Conservation (phyloP, 139 green algal species). For the Mesotaenium endlicherianum region DNA sequence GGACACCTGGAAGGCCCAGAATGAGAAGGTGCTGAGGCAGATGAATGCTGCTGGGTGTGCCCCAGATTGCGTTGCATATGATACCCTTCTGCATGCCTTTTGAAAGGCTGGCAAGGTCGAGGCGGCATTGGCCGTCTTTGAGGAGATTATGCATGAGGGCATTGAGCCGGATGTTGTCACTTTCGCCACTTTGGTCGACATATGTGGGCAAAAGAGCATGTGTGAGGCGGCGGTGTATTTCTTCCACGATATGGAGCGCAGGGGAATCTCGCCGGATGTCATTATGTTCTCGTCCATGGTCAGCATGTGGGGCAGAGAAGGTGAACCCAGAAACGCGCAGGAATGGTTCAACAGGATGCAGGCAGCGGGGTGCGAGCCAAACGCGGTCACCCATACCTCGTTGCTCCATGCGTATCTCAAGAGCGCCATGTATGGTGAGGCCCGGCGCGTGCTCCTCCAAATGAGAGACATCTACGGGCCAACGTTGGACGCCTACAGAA, state of each 20-base stretch:
- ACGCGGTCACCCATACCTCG: background rate
- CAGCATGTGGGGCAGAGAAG: constrained; percentile 22
- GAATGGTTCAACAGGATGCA: constrained; percentile 21
- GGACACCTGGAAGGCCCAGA: background rate
- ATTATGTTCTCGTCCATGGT: constrained; percentile 27
- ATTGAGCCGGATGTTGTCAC: constrained; percentile 14
- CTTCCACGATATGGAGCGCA: constrained; percentile 33
- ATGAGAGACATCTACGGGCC: too few relatives aligned
- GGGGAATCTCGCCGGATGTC: too few relatives aligned
- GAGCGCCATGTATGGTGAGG: background rate
- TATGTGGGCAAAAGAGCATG: background rate
- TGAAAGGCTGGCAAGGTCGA: background rate
- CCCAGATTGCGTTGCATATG: background rate
- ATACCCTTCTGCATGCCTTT: background rate
- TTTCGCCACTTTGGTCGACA: constrained; percentile 3
- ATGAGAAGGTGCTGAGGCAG: background rate
- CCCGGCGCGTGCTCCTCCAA: constrained; percentile 1
- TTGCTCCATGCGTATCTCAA: constrained; percentile 11
- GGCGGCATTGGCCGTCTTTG: background rate
- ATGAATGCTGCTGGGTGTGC: background rate
- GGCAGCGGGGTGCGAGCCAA: background rate
- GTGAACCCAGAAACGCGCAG: background rate
- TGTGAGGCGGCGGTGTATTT: background rate
- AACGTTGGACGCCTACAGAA: too few relatives aligned
- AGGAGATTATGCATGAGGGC: constrained; percentile 8